phyloP scores from a whole-genome alignment of 2,329 filamentous ascomycete genomes.

The Ophidiomyces ophidiicola region DNA sequence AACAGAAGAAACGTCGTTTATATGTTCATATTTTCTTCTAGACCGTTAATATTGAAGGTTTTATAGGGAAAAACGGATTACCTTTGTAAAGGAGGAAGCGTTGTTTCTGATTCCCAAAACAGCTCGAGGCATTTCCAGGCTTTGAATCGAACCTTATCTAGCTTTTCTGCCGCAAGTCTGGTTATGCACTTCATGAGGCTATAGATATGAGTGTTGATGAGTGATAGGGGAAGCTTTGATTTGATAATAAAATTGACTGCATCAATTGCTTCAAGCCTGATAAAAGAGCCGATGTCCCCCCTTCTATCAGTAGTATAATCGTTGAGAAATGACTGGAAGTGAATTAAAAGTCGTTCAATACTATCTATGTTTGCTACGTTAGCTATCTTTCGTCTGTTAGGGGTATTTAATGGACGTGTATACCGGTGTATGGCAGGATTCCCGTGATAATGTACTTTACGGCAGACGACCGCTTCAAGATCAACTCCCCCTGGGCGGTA shows the following conservation, averaged over 20 bases:
- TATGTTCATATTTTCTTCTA: constrained; percentile 32
- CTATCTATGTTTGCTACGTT: constrained; percentile 18
- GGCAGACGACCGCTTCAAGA: constrained; percentile 32
- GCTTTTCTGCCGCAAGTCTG: constrained; percentile 71
- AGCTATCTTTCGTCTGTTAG: neutral
- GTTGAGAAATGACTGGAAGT: constrained; percentile 44
- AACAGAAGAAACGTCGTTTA: constrained; percentile 34
- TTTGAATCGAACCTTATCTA: constrained; percentile 66
- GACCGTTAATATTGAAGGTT: constrained; percentile 13
- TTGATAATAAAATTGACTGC: constrained; percentile 40
- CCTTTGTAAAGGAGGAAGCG: constrained; percentile 30
- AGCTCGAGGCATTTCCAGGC: constrained; percentile 35
- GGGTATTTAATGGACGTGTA: neutral
- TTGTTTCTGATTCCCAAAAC: constrained; percentile 28
- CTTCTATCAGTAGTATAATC: constrained; percentile 85
- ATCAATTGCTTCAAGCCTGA: constrained; percentile 65
- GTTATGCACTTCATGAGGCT: constrained; percentile 37
- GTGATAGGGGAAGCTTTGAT: constrained; percentile 13
- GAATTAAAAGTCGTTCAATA: constrained; percentile 21
- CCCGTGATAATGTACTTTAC: constrained; percentile 29
- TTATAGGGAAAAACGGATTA: constrained; percentile 21
- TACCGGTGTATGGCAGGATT: constrained; percentile 30
- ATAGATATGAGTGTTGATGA: constrained; percentile 17
- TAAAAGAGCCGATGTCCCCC: constrained; percentile 80
- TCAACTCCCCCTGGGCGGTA: constrained; percentile 27